phyloP scores from a whole-genome alignment of 352 stramenopile genomes.

The Phytophthora palmivora region DNA sequence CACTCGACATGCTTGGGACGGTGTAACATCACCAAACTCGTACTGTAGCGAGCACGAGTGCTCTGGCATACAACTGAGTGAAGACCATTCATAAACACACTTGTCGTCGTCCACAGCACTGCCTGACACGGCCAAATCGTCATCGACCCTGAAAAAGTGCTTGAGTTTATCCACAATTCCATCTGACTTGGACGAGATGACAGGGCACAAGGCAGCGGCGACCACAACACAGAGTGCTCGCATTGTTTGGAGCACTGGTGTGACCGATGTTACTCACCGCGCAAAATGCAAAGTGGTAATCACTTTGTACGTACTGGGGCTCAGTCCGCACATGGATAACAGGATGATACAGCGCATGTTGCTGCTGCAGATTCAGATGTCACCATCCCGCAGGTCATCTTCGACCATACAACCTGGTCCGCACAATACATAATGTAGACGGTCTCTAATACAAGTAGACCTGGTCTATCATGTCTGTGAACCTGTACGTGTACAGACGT shows the following conservation, averaged over 20 bases:
- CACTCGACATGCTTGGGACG: conserved; percentile 47
- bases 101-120: background rate
- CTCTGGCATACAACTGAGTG: too few relatives aligned
- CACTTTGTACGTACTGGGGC: background rate
- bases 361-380: conserved; percentile 2
- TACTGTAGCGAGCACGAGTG: too few relatives aligned
- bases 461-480: too few relatives aligned
- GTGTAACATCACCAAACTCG: too few relatives aligned
- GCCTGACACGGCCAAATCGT: conserved; percentile 18
- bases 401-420: conserved; percentile 4
- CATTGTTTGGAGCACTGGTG: conserved; percentile 1
- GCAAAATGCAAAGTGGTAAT: background rate
- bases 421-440: too few relatives aligned
- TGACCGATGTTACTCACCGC: background rate
- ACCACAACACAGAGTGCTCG: background rate
- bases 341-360: conserved; percentile 7
- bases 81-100: too few relatives aligned
- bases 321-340: background rate
- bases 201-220: conserved; percentile 2
- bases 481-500: too few relatives aligned
- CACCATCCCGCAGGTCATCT: conserved; percentile 12
- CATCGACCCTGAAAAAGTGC: conserved; percentile 23
- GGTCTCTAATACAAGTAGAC: too few relatives aligned
- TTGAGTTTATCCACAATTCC: conserved; percentile 14
- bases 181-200: conserved; percentile 7